Percentiles rank a stretch among this genome's conserved stretches.
These are phyloP conservation scores for Colletotrichum sp. DNA, from an alignment of 2,329 filamentous ascomycete genomes.

Conservation along the genomic window DNA sequence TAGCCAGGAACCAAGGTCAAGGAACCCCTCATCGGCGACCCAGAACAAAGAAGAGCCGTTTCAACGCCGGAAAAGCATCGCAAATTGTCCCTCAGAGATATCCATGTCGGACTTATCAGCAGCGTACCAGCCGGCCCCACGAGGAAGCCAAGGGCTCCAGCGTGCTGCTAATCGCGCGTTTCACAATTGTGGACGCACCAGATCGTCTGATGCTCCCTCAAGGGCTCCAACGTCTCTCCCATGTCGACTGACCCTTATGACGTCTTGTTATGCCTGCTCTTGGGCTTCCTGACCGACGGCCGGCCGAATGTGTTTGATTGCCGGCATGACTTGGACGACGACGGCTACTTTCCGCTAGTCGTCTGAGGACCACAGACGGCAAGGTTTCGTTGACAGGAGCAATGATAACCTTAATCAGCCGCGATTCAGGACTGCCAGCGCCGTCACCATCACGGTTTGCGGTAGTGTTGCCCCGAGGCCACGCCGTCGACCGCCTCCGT, in stretches of 20 bases:
- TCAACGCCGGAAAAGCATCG: neutral
- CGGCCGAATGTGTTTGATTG: neutral
- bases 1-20: neutral
- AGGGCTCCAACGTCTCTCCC: neutral
- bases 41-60: neutral
- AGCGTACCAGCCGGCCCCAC: slow-evolving; percentile 4
- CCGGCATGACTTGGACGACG: neutral
- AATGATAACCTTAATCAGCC: slow-evolving; percentile 14
- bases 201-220: slow-evolving; percentile 14
- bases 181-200: slow-evolving; percentile 14
- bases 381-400: neutral
- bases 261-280: neutral
- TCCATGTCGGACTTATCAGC: slow-evolving; percentile 5
- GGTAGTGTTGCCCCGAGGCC: neutral
- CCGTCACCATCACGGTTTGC: neutral
- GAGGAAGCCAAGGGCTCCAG: neutral
- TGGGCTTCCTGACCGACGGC: neutral
- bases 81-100: neutral
- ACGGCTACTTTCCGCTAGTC: slow-evolving; percentile 19
- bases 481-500: neutral
- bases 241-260: slow-evolving; percentile 7
- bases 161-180: slow-evolving; percentile 8
- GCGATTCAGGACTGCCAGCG: neutral
- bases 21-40: neutral
- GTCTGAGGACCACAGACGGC: neutral